These are phyloP conservation scores for Malus hybrid DNA, from an alignment of 331 rosid genomes.

Conservation along the genomic window DNA sequence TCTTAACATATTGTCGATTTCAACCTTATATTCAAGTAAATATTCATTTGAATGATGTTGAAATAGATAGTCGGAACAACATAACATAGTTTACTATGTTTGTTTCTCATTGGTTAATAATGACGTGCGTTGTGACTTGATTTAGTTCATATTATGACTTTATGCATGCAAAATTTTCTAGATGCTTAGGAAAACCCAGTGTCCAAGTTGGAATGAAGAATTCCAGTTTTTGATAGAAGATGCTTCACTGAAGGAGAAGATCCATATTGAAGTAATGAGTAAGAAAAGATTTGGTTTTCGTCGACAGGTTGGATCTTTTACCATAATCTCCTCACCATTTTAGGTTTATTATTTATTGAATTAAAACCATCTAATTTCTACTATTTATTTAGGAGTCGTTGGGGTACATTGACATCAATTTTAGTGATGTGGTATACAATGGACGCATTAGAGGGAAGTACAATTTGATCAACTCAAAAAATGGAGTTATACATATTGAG, in stretches of 20 bases:
- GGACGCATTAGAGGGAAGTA: slow-evolving; percentile 18
- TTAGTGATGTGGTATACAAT: slow-evolving; percentile 17
- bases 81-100: neutral
- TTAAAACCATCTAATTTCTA: neutral
- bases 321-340: neutral
- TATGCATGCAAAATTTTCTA: neutral
- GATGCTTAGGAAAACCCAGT: slow-evolving; percentile 13
- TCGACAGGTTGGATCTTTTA: neutral
- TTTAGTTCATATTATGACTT: no score
- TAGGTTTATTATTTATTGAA: neutral
- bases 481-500: slow-evolving; percentile 17
- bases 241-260: slow-evolving; percentile 16
- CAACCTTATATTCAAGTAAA: neutral
- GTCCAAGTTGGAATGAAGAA: slow-evolving; percentile 29
- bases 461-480: slow-evolving; percentile 19
- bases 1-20: neutral
- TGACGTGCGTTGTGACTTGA: no score
- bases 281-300: slow-evolving; percentile 1
- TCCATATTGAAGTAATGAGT: slow-evolving; percentile 23
- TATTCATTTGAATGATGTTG: neutral
- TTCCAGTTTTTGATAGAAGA: slow-evolving; percentile 26
- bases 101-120: no score
- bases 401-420: slow-evolving; percentile 24
- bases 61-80: neutral
- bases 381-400: slow-evolving; percentile 10